phyloP scores from a whole-genome alignment of 2,329 filamentous ascomycete species.

The Trematosphaeria pertusa region DNA sequence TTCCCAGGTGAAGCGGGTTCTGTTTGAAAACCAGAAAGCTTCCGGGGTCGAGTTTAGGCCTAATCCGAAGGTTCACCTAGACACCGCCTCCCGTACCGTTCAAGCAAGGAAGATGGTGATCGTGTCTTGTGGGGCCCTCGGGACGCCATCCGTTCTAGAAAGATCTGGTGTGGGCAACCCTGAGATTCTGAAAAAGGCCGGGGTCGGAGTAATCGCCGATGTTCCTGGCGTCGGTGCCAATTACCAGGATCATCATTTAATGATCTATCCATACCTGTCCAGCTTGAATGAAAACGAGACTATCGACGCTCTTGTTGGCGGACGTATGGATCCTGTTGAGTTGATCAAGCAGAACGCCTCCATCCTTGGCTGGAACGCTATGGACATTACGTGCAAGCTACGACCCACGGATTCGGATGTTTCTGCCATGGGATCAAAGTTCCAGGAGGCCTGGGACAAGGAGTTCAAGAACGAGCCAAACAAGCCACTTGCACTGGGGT shows the following conservation, averaged over 20 bases:
- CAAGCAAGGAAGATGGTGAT: conserved; percentile 64
- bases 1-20: conserved; percentile 62
- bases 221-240: conserved; percentile 70
- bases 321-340: conserved; percentile 55
- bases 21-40: conserved; percentile 64
- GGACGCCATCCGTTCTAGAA: conserved; percentile 65
- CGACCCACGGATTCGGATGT: conserved; percentile 63
- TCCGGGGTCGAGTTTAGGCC: conserved; percentile 66
- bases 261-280: conserved; percentile 61
- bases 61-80: conserved; percentile 49
- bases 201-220: conserved; percentile 61
- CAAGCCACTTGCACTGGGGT: conserved; percentile 58
- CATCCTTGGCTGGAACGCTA: conserved; percentile 64
- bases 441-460: conserved; percentile 61
- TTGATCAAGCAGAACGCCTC: conserved; percentile 58
- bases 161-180: conserved; percentile 67
- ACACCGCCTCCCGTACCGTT: conserved; percentile 46
- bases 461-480: conserved; percentile 59
- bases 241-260: conserved; percentile 67
- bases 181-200: conserved; percentile 57
- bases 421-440: conserved; percentile 59
- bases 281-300: conserved; percentile 56
- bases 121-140: conserved; percentile 58
- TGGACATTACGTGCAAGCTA: conserved; percentile 64
- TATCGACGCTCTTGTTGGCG: conserved; percentile 61